Evolutionary conservation across 192 early-diverging fungal species (phyloP), one percentile per base, ranked within the genome.

Genomic region (Coemansia sp.): DNA sequence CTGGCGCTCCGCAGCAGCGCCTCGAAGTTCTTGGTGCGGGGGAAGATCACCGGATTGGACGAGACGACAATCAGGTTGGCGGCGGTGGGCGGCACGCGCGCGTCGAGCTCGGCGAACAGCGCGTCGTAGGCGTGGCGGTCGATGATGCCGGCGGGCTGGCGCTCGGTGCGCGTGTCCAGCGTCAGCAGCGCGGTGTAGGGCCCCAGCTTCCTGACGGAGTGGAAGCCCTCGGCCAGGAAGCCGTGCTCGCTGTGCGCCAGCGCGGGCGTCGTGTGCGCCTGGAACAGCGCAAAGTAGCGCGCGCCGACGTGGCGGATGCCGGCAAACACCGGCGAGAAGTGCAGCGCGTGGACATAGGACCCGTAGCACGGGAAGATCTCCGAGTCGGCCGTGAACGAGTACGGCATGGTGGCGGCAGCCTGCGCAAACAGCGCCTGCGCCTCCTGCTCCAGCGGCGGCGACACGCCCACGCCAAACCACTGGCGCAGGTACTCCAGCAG

Each of bases 221-320:
- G 81, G 71, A 80, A 85, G 27, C 81, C 78, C 29, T 82, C 51
- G 59, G 68, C 58, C 57, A 62, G 46, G 72, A 82, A 58, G 56
- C 58, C 59, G 15, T 78, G 86, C 57, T 88, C 80, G 30, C 69
- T 70, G 38, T 66, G 60, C 25, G 88, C 85, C 41, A 80, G 58
- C 37, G 77, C 57, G 11, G 80, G 55, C 22, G 79, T 89, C 21
- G 86, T 81, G 53, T 90, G 87, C 11, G 87, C 88, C 80, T 94
- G 92, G 82, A 94, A 94, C 50, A 94, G 72, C 54, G 85, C 78
- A 64, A 86, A 92, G 72, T 88, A 90, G 14, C 82, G 80, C 26
- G 69, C 53, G 10, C 89, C 90, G n/a, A 84, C 67, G 8, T 74
- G 63, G 54, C 79, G 80, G 27, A 90, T 83, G 68, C 86, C 83